Base-by-base conservation (phyloP, 257 asterid genomes). In the Solanum chilense region DNA sequence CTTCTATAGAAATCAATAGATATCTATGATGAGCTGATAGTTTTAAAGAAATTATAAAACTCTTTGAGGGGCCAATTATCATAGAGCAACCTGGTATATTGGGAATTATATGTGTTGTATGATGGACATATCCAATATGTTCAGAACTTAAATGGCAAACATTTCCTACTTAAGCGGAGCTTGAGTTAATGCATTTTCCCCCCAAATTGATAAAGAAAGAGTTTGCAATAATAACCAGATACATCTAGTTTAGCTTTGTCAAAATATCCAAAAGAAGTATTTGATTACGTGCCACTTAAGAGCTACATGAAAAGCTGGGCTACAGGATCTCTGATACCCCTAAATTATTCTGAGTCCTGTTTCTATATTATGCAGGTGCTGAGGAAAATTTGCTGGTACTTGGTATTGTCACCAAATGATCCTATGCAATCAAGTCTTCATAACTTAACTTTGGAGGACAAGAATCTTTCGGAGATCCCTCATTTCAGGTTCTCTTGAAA, bases 371-470 rank as follows among this genome's bases (percentile, higher is more conserved):
- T 87, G 75, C 89, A 97, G 99, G 97, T 97, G 42, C 93, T 97
- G 90, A 94, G 99, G 90, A 97, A 95, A 92, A 95, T 97, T 87
- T 97, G 98, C 92, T 97, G 99, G 99, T 92, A 94, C 87, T 88
- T 97, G 90, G 99, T 94, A 75, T 88, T 97, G 90, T 90, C 99
- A 68, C 99, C 98, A 78, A 94, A 95, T 87, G 99, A 94, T 89
- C 94, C 99, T 37, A 94, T 95, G 99, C 99, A 95, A 89, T 94
- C 99, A 64, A 97, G 98, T 93, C 99, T 97, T 90, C 98, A 94
- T 70, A 92, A 95, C 89, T 89, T 97, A 78, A 97, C 99, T 84
- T 88, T 95, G 90, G 99, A 95, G 94, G 98, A 97, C 85, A 97
- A 94, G 93, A 97, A 97, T 87, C 96, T 97, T 84, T 94, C 96